Percentiles rank a stretch among this genome's conserved stretches.
Evolutionary conservation across 2,329 filamentous ascomycete genomes (phyloP).

Genomic region (Alternaria sp.): DNA sequence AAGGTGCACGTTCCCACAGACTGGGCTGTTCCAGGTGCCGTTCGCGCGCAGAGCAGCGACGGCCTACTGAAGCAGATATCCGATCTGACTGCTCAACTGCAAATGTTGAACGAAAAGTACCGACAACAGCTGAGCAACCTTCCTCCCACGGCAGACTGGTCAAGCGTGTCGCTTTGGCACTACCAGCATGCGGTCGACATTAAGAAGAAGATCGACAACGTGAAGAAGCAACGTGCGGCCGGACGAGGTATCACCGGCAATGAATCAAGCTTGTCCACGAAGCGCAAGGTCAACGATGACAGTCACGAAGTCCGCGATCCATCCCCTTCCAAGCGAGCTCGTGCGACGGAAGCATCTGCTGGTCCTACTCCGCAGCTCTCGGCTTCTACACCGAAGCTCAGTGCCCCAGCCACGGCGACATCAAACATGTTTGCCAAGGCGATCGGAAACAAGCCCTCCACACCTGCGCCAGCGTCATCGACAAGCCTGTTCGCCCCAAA

Average conservation of each 20-base stretch:
- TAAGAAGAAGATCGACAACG: constrained; percentile 35
- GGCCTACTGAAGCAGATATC: constrained; percentile 21
- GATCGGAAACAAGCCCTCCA: constrained; percentile 26
- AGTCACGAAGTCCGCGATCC: constrained; percentile 18
- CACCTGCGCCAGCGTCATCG: constrained; percentile 16
- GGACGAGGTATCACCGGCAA: constrained; percentile 40
- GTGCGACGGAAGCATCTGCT: constrained; percentile 20
- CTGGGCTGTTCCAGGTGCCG: constrained; percentile 25
- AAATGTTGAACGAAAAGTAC: constrained; percentile 36
- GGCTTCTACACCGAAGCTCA: constrained; percentile 16
- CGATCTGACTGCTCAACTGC: constrained; percentile 30
- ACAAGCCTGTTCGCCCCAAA: constrained; percentile 19
- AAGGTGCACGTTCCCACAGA: constrained; percentile 34
- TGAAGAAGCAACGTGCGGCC: constrained; percentile 38
- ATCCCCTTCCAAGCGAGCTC: constrained; percentile 35
- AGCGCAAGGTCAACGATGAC: constrained; percentile 36
- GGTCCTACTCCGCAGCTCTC: constrained; percentile 31
- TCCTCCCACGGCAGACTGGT: constrained; percentile 38
- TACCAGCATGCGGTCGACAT: constrained; percentile 32
- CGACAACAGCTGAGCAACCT: constrained; percentile 31
- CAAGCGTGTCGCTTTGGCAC: constrained; percentile 40
- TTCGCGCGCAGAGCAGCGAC: constrained; percentile 14
- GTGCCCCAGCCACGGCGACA: constrained; percentile 28
- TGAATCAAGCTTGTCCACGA: constrained; percentile 42
- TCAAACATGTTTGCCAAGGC: constrained; percentile 33